phyloP scores from a whole-genome alignment of 2,329 filamentous ascomycete genomes.

The Trichoderma gracile region DNA sequence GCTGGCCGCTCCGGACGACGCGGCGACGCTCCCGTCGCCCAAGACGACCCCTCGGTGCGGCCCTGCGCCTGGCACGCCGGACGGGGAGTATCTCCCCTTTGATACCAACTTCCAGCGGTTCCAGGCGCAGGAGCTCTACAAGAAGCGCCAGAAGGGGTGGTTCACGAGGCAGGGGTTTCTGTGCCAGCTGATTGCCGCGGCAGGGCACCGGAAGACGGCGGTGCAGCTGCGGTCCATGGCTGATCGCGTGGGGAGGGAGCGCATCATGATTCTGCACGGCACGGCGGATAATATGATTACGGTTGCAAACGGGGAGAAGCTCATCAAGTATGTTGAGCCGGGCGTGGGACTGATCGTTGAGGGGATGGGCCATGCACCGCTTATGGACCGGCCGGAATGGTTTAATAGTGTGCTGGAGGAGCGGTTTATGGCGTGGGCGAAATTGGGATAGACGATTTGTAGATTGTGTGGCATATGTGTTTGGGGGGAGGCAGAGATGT shows the following conservation, averaged over 20 bases:
- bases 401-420: slow-evolving; percentile 65
- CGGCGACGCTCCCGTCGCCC: slow-evolving; percentile 50
- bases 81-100: slow-evolving; percentile 55
- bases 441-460: slow-evolving; percentile 37
- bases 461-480: too few relatives aligned
- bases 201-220: slow-evolving; percentile 74
- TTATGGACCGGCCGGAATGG: slow-evolving; percentile 69
- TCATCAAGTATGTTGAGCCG: slow-evolving; percentile 66
- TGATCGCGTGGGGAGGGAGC: slow-evolving; percentile 67
- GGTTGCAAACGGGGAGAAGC: slow-evolving; percentile 65
- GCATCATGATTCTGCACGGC: slow-evolving; percentile 79
- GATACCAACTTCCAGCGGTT: slow-evolving; percentile 79
- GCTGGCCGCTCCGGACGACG: slow-evolving; percentile 60
- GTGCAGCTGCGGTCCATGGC: slow-evolving; percentile 65
- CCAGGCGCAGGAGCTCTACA: slow-evolving; percentile 74
- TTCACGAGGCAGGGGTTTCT: slow-evolving; percentile 71
- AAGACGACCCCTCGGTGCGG: slow-evolving; percentile 44
- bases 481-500: too few relatives aligned
- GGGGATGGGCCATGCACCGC: slow-evolving; percentile 72
- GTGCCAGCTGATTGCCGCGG: slow-evolving; percentile 74
- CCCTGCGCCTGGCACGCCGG: slow-evolving; percentile 33
- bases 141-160: slow-evolving; percentile 60
- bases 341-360: slow-evolving; percentile 64
- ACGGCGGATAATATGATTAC: slow-evolving; percentile 76
- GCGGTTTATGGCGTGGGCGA: slow-evolving; percentile 54